phyloP scores from a whole-genome alignment of 2,329 filamentous ascomycete genomes.

The Chaetomiaceae sp. region DNA sequence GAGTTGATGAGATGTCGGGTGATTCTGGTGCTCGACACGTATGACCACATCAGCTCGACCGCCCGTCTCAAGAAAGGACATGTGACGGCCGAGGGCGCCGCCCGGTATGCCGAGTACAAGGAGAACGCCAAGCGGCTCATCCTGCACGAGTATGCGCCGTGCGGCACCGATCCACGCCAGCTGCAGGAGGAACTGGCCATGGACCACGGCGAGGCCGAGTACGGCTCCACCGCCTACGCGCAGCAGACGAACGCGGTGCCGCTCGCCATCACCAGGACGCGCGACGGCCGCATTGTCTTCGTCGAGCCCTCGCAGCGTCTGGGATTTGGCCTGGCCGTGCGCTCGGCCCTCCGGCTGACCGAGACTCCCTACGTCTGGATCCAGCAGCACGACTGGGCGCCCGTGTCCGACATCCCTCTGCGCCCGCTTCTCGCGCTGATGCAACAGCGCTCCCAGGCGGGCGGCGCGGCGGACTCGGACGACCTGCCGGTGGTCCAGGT shows the following conservation, averaged over 20 bases:
- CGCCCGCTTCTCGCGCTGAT: slow-evolving; percentile 40
- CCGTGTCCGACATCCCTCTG: slow-evolving; percentile 41
- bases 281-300: slow-evolving; percentile 38
- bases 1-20: slow-evolving; percentile 37
- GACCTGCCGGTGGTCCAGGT: slow-evolving; percentile 8
- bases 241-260: slow-evolving; percentile 33
- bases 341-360: slow-evolving; percentile 42
- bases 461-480: slow-evolving; percentile 7
- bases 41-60: slow-evolving; percentile 38
- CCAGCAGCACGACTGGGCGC: slow-evolving; percentile 52
- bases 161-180: not conserved
- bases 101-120: slow-evolving; percentile 40
- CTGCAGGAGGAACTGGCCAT: slow-evolving; percentile 13
- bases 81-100: slow-evolving; percentile 41
- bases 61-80: slow-evolving; percentile 49
- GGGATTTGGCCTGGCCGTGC: slow-evolving; percentile 49
- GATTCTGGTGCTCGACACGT: slow-evolving; percentile 48
- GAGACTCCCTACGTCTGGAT: slow-evolving; percentile 50
- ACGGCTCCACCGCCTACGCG: slow-evolving; percentile 34
- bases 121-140: slow-evolving; percentile 40
- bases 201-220: slow-evolving; percentile 38
- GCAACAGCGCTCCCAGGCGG: slow-evolving; percentile 24
- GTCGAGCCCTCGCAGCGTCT: slow-evolving; percentile 42
- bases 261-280: slow-evolving; percentile 32
- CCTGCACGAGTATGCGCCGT: slow-evolving; percentile 25